phyloP scores from a whole-genome alignment of 2,329 filamentous ascomycete genomes.

The Penicillium sp. region DNA sequence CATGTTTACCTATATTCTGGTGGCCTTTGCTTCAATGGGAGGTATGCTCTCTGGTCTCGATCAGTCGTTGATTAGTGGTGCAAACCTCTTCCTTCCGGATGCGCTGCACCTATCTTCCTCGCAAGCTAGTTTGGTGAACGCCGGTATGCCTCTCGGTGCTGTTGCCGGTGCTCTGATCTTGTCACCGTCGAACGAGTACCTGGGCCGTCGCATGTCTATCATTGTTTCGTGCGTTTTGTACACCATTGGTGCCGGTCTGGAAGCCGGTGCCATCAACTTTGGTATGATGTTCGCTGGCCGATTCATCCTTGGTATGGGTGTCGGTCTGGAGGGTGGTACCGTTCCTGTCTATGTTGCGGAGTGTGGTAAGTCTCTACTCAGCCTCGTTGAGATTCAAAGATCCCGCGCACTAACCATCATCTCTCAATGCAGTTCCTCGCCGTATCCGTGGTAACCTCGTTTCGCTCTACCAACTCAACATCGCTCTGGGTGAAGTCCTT shows the following conservation, averaged over 20 bases:
- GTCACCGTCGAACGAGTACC: slow-evolving; percentile 64
- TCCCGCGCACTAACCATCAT: too few relatives aligned
- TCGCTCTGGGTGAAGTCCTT: slow-evolving; percentile 69
- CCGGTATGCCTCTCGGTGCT: slow-evolving; percentile 68
- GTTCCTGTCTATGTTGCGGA: slow-evolving; percentile 74
- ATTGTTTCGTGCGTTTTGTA: slow-evolving; percentile 67
- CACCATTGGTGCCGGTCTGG: slow-evolving; percentile 65
- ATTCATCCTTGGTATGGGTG: slow-evolving; percentile 66
- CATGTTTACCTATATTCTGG: slow-evolving; percentile 65
- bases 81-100: slow-evolving; percentile 59
- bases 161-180: slow-evolving; percentile 67
- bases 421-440: slow-evolving; percentile 52
- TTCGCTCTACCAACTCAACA: slow-evolving; percentile 72
- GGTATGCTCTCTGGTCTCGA: slow-evolving; percentile 70
- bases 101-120: slow-evolving; percentile 56
- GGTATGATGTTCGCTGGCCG: slow-evolving; percentile 68
- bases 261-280: slow-evolving; percentile 66
- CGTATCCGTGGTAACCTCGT: slow-evolving; percentile 68
- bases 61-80: slow-evolving; percentile 69
- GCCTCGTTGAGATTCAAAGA: not conserved
- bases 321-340: slow-evolving; percentile 71
- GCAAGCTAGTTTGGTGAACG: slow-evolving; percentile 65
- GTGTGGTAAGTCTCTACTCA: slow-evolving; percentile 32
- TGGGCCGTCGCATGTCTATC: slow-evolving; percentile 67
- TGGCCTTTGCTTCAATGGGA: slow-evolving; percentile 72